Evolutionary conservation across 1,139 yeast genomes (phyloP).

Genomic region (Blastobotrys arbuscula): DNA sequence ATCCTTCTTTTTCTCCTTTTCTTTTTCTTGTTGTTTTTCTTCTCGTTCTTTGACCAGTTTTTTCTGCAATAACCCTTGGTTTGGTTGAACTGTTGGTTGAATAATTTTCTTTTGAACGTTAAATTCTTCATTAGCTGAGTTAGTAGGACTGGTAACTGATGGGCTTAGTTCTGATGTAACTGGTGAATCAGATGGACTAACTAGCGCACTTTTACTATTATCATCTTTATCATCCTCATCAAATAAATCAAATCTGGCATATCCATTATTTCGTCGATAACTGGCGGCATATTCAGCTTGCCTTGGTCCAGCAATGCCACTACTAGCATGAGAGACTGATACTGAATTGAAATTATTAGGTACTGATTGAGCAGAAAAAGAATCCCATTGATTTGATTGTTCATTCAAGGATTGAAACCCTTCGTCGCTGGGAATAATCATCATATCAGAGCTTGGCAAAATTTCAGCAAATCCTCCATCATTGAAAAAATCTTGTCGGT

Average conservation of each 20-base stretch:
- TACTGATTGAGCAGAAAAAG: neutral
- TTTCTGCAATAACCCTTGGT: slow-evolving; percentile 21
- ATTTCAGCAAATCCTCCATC: slow-evolving; percentile 15
- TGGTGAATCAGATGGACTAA: slow-evolving; percentile 26
- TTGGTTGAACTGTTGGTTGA: slow-evolving; percentile 26
- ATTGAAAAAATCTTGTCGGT: neutral
- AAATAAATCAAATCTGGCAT: slow-evolving; percentile 25
- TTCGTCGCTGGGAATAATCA: neutral
- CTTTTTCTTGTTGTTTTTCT: neutral
- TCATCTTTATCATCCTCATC: slow-evolving; percentile 18
- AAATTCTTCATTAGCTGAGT: slow-evolving; percentile 14
- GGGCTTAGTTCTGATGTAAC: slow-evolving; percentile 7
- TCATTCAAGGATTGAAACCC: neutral
- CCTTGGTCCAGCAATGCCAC: slow-evolving; percentile 5
- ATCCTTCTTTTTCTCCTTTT: neutral
- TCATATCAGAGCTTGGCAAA: slow-evolving; percentile 8
- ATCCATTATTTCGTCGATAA: slow-evolving; percentile 4
- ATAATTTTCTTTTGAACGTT: slow-evolving; percentile 23
- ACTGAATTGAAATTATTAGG: neutral
- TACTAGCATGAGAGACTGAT: neutral
- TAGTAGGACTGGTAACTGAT: slow-evolving; percentile 11
- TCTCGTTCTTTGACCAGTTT: slow-evolving; percentile 4
- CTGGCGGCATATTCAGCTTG: neutral
- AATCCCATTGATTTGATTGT: slow-evolving; percentile 11
- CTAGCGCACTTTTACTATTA: slow-evolving; percentile 14